These are phyloP conservation scores for Glycine latifolia DNA, from an alignment of 306 rosid genomes.

Conservation along the genomic window DNA sequence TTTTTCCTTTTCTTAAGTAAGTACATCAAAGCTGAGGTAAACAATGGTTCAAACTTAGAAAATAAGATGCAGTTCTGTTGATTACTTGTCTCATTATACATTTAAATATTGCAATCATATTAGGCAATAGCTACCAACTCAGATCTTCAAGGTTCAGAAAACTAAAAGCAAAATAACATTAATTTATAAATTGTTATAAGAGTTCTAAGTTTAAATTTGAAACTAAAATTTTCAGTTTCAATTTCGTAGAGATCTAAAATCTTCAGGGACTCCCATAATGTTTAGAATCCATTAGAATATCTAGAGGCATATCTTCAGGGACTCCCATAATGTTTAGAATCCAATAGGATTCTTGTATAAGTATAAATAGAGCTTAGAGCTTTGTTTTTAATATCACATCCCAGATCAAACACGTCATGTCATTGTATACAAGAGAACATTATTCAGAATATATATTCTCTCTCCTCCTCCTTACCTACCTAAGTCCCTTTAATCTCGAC, in stretches of 20 bases:
- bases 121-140: too few species aligned
- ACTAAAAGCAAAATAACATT: conserved; percentile 1
- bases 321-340: not conserved
- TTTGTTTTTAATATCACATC: not conserved
- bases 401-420: not conserved
- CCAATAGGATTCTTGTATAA: not conserved
- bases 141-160: not conserved
- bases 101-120: too few species aligned
- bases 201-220: not conserved
- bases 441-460: not conserved
- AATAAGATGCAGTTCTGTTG: not conserved
- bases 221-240: not conserved
- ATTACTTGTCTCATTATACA: conserved; percentile 6
- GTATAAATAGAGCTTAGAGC: conserved; percentile 2
- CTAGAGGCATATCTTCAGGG: not conserved
- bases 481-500: not conserved
- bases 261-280: not conserved
- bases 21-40: too few species aligned
- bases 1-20: not conserved
- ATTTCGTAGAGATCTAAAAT: not conserved
- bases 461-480: not conserved
- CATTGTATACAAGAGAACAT: not conserved
- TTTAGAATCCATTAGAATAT: not conserved
- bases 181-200: not conserved
- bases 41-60: too few species aligned